Evolutionary conservation across 164 flowering plant genomes (phyloP).

Genomic region (Saururus chinensis): DNA sequence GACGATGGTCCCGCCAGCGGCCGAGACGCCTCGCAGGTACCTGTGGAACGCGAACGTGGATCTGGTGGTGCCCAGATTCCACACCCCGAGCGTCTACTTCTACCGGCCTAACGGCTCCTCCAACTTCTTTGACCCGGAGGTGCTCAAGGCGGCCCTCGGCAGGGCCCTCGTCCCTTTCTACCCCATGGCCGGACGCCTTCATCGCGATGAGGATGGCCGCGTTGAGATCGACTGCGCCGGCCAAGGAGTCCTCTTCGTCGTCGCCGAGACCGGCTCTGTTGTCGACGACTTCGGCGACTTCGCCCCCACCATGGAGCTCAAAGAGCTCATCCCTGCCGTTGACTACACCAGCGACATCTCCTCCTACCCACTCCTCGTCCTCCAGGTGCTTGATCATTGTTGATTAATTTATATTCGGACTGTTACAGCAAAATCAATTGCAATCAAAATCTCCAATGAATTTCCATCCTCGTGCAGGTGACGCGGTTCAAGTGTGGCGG

Average conservation of each 20-base stretch:
- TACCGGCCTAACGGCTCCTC: constrained; percentile 14
- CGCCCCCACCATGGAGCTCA: constrained; percentile 34
- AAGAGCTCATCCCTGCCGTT: constrained; percentile 39
- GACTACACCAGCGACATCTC: constrained; percentile 31
- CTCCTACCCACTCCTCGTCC: constrained; percentile 31
- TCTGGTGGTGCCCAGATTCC: constrained; percentile 9
- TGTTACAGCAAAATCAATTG: no score
- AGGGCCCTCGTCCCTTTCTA: constrained; percentile 42
- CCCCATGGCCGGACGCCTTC: constrained; percentile 47
- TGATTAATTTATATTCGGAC: no score
- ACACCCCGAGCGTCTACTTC: constrained; percentile 14
- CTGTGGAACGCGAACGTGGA: constrained; percentile 18
- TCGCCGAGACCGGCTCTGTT: constrained; percentile 28
- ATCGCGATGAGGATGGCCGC: constrained; percentile 33
- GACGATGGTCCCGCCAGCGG: constrained; percentile 9
- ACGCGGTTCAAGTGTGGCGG: constrained; percentile 27
- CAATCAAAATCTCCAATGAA: no score
- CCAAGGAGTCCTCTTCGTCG: constrained; percentile 42
- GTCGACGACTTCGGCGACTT: constrained; percentile 53
- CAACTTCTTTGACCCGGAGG: constrained; percentile 9
- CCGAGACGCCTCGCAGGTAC: constrained; percentile 6
- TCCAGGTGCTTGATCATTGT: constrained; percentile 29
- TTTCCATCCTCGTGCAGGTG: constrained; percentile 17
- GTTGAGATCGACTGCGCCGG: constrained; percentile 46
- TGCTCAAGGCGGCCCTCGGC: constrained; percentile 33